Evolutionary conservation across 129 eudicot genomes (phyloP), one percentile per base, ranked within the genome.

Genomic region (carrot (Daucus carota)): DNA sequence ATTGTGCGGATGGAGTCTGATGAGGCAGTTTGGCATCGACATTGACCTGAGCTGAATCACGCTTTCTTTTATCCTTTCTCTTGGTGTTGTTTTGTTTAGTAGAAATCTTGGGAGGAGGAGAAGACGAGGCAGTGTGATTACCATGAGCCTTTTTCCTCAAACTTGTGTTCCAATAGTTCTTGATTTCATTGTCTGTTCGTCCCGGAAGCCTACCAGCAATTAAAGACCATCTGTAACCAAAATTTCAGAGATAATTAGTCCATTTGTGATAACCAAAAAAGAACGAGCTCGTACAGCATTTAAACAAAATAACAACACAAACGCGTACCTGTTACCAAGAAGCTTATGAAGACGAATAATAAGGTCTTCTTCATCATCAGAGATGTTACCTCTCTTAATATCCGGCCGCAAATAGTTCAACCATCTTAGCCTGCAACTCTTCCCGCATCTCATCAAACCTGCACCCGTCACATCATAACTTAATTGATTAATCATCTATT

Each of bases 361-460:
- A 70, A 87, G 88, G 54, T 87, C 90, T 79, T 87, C 90, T 77
- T 87, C 90, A 48, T 81, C 90, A 33, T 41, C 42, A 4, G 90
- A 81, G 50, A 87, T 87, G 73, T 87, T 87, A 22, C 90, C 88
- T 72, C 88, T 79, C 77, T 87, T 87, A 65, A 87, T 84, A 46
- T 87, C 90, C 2, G 90, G 90, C 78, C 84, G 74, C 15, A 87
- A 70, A 79, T 87, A 87, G 81, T 87, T 84, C 83, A 87, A 31
- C 90, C 88, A 87, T 52, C 88, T 77, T 6, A 87, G 65, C 65
- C 90, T 80, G 36, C 88, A 87, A 79, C 90, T 87, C 81, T 87
- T 87, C 6, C 78, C 78, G 17, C 78, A 75, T 36, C 77, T 48
- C 20, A 28, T 73, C 8, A 73, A 73, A 28, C 65, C 76, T 73